Percentiles rank a stretch among this genome's conserved stretches.
Evolutionary conservation across 2,329 filamentous ascomycete genomes (phyloP).

Genomic region (Teratosphaeria nubilosa): DNA sequence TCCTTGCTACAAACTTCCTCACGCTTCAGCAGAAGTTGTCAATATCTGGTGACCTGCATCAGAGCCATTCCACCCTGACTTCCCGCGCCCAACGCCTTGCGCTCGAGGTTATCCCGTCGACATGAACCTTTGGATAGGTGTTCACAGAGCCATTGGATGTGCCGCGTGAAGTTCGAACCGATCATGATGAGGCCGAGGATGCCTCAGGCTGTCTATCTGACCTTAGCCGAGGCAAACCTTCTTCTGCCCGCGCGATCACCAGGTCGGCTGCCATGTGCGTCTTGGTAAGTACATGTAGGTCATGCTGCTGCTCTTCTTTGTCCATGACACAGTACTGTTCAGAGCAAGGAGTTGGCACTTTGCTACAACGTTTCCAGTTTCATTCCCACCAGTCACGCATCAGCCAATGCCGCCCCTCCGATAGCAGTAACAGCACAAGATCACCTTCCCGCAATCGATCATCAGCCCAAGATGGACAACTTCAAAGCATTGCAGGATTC

Average conservation of each 20-base stretch:
- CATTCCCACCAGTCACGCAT: not conserved
- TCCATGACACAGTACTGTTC: not conserved
- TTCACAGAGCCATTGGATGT: too few species aligned
- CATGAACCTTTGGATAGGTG: too few species aligned
- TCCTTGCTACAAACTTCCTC: too few species aligned
- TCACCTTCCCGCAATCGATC: not conserved
- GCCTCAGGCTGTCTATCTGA: not conserved
- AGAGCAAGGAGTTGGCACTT: not conserved
- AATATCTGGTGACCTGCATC: too few species aligned
- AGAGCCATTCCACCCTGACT: too few species aligned
- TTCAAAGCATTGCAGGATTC: conserved; percentile 35
- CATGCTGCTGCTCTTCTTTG: not conserved
- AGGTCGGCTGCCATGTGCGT: not conserved
- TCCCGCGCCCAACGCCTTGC: too few species aligned
- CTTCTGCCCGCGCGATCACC: not conserved
- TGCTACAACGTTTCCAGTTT: not conserved
- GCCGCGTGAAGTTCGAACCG: too few species aligned
- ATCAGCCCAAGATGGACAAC: conserved; percentile 9
- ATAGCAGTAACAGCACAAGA: not conserved
- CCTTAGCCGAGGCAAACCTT: not conserved
- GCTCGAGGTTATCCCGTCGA: too few species aligned
- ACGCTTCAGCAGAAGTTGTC: too few species aligned
- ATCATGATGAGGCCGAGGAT: not conserved
- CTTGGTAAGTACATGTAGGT: not conserved
- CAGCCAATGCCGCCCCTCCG: not conserved